These are phyloP conservation scores for Penicillium samsonianum DNA, from an alignment of 495 filamentous ascomycete genomes.

Conservation along the genomic window DNA sequence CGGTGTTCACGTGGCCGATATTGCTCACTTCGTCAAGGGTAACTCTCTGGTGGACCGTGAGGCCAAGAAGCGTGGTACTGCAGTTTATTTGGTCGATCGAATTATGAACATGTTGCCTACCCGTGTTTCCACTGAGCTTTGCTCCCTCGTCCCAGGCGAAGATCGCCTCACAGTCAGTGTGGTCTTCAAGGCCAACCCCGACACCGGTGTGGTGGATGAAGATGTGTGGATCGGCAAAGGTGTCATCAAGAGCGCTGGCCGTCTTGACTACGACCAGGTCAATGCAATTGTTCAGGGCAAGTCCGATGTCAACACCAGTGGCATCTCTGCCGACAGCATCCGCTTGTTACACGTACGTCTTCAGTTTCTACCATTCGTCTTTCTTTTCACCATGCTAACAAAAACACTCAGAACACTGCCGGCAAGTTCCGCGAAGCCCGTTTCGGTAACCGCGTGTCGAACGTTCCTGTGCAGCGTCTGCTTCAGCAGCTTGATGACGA, in stretches of 20 bases:
- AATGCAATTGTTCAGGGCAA: slow-evolving; percentile 72
- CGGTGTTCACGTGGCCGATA: slow-evolving; percentile 93
- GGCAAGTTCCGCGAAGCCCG: slow-evolving; percentile 87
- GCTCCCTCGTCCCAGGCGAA: slow-evolving; percentile 79
- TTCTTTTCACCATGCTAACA: slow-evolving; percentile 8
- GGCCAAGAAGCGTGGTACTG: slow-evolving; percentile 96
- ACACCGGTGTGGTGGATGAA: slow-evolving; percentile 71
- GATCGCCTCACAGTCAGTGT: slow-evolving; percentile 91
- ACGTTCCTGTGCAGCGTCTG: slow-evolving; percentile 82
- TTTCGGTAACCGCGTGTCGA: slow-evolving; percentile 72
- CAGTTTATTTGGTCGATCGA: slow-evolving; percentile 89
- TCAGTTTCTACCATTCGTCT: background rate
- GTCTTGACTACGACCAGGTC: slow-evolving; percentile 79
- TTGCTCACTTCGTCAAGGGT: slow-evolving; percentile 93
- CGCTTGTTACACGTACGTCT: slow-evolving; percentile 69
- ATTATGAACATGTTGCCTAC: slow-evolving; percentile 88
- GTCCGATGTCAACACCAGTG: slow-evolving; percentile 57
- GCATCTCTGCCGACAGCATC: slow-evolving; percentile 68
- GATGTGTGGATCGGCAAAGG: slow-evolving; percentile 93
- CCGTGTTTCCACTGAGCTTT: slow-evolving; percentile 80
- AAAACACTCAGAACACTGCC: slow-evolving; percentile 58
- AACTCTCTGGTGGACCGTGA: slow-evolving; percentile 96
- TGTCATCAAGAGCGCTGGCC: slow-evolving; percentile 87
- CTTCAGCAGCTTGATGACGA: slow-evolving; percentile 96
- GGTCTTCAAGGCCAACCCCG: slow-evolving; percentile 81